Percentiles rank a stretch among this genome's conserved stretches.
Conservation (phyloP, 768 basidiomycete species). For the Hemileccinum impolitum region DNA sequence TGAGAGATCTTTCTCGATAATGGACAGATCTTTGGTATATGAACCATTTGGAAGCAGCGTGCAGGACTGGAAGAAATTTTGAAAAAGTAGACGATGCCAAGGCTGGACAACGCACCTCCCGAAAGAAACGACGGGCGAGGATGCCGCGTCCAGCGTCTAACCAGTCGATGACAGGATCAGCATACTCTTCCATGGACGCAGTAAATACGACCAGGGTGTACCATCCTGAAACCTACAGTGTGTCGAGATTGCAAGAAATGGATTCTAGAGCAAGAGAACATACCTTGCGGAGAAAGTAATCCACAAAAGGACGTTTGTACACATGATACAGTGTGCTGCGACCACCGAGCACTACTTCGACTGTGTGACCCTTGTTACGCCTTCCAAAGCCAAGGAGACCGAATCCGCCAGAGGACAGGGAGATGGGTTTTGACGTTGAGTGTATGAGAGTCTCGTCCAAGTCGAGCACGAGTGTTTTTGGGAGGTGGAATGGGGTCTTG, state of each 20-base stretch:
- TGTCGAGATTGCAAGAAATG: constrained; percentile 5
- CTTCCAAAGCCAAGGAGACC: constrained; percentile 61
- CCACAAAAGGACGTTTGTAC: constrained; percentile 96
- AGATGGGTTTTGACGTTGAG: constrained; percentile 82
- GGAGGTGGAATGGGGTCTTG: constrained; percentile 73
- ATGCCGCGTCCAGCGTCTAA: constrained; percentile 93
- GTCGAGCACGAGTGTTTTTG: constrained; percentile 95
- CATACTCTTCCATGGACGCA: constrained; percentile 98
- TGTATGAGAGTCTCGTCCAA: constrained; percentile 98
- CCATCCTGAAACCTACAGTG: constrained; percentile 88
- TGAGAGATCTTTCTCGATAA: constrained; percentile 88
- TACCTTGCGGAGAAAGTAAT: constrained; percentile 90
- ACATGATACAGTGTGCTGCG: constrained; percentile 94
- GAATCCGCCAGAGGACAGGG: constrained; percentile 44
- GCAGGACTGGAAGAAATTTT: constrained; percentile 62
- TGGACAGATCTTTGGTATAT: constrained; percentile 88
- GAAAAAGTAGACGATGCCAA: neutral
- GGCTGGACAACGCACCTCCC: constrained; percentile 61
- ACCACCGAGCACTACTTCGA: constrained; percentile 89
- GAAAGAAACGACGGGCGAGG: constrained; percentile 82
- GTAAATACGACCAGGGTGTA: constrained; percentile 99
- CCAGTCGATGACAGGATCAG: constrained; percentile 99
- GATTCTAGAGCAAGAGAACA: constrained; percentile 15
- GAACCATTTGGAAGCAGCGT: constrained; percentile 89
- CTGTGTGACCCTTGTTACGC: constrained; percentile 74